phyloP scores from a whole-genome alignment of 768 basidiomycete species.

The Rhizopogon vinicolor region DNA sequence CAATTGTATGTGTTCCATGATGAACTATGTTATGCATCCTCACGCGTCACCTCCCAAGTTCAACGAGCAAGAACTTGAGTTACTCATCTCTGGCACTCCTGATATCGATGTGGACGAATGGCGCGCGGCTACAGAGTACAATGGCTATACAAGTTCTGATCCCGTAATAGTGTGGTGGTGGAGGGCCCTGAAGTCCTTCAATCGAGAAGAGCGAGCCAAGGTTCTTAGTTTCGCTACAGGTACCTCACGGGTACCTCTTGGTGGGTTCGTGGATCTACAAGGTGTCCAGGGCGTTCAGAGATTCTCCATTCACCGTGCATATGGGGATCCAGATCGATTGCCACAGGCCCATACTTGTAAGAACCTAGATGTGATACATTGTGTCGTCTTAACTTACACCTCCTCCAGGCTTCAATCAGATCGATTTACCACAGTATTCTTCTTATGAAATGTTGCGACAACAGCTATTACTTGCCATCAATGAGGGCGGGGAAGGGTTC shows the following conservation, averaged over 20 bases:
- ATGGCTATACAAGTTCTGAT: slow-evolving; percentile 82
- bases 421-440: slow-evolving; percentile 90
- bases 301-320: slow-evolving; percentile 94
- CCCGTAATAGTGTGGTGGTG: slow-evolving; percentile 99
- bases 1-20: slow-evolving; percentile 58
- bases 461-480: slow-evolving; percentile 86
- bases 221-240: slow-evolving; percentile 97
- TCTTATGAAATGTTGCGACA: slow-evolving; percentile 96
- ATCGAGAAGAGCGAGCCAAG: slow-evolving; percentile 93
- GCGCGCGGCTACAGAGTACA: slow-evolving; percentile 89
- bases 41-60: slow-evolving; percentile 46
- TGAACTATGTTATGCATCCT: slow-evolving; percentile 5
- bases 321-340: slow-evolving; percentile 78
- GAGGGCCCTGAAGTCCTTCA: slow-evolving; percentile 96
- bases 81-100: slow-evolving; percentile 95
- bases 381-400: slow-evolving; percentile 10
- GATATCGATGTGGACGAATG: slow-evolving; percentile 98
- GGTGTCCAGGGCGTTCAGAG: slow-evolving; percentile 91
- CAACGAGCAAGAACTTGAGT: slow-evolving; percentile 91
- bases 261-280: slow-evolving; percentile 93
- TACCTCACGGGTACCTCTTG: slow-evolving; percentile 88
- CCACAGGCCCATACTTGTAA: slow-evolving; percentile 89
- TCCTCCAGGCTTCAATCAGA: slow-evolving; percentile 81
- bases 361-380: slow-evolving; percentile 20
- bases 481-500: slow-evolving; percentile 95